Conservation (phyloP, 1,139 yeast genomes). For the Geotrichum macrosporum region DNA sequence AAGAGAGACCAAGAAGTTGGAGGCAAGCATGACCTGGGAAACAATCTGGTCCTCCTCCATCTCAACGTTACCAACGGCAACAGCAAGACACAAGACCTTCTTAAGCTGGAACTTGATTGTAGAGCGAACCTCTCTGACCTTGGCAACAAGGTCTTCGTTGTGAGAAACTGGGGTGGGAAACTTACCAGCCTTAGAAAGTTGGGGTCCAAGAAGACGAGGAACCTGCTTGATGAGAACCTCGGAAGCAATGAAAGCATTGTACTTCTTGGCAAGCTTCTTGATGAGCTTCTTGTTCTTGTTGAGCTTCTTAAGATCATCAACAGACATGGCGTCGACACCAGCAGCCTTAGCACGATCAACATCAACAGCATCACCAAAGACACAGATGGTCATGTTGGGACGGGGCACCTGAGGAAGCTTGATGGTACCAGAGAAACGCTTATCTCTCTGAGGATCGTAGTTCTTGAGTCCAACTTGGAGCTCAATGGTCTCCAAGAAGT, state of each 20-base stretch:
- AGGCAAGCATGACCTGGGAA: slow-evolving; percentile 97
- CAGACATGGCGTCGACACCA: slow-evolving; percentile 99
- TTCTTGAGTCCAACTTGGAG: slow-evolving; percentile 99
- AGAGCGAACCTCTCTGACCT: slow-evolving; percentile 96
- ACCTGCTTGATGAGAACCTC: slow-evolving; percentile 99
- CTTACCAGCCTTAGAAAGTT: slow-evolving; percentile 99
- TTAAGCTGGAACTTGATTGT: slow-evolving; percentile 99
- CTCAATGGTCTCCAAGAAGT: slow-evolving; percentile 99
- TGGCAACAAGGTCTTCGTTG: slow-evolving; percentile 94
- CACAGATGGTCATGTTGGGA: slow-evolving; percentile 99
- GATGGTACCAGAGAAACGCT: slow-evolving; percentile 99
- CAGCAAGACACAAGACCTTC: slow-evolving; percentile 86
- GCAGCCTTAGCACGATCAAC: slow-evolving; percentile 99
- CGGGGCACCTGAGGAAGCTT: slow-evolving; percentile 99
- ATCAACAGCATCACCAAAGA: slow-evolving; percentile 99
- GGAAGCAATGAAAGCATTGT: slow-evolving; percentile 99
- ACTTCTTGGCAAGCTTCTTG: slow-evolving; percentile 99
- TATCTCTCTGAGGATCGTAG: slow-evolving; percentile 99
- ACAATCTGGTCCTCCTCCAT: slow-evolving; percentile 97
- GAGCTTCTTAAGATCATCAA: slow-evolving; percentile 99
- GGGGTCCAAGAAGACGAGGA: slow-evolving; percentile 99
- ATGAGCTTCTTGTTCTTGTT: slow-evolving; percentile 99
- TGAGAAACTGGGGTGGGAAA: slow-evolving; percentile 99
- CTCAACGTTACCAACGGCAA: slow-evolving; percentile 96
- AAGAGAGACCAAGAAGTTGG: slow-evolving; percentile 98